A percentile compares a stretch with the other conserved stretches of the same genome.
Evolutionary conservation across 1,139 yeast genomes (phyloP).

Genomic region (Saccharomyces hybrid): DNA sequence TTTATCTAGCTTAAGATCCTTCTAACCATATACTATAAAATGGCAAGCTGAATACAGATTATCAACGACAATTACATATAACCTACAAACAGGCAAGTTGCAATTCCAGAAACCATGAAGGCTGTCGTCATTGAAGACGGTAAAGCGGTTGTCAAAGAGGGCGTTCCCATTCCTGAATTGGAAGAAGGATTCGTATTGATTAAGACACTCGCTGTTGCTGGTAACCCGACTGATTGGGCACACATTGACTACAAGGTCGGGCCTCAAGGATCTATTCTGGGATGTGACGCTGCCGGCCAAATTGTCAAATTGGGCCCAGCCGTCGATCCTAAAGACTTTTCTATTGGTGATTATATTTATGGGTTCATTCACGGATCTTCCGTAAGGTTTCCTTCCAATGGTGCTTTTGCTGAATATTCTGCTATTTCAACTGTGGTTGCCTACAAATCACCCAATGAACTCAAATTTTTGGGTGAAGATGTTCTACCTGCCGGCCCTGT

Average conservation of each 20-base stretch:
- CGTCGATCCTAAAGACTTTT: conserved; percentile 35
- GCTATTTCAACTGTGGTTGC: conserved; percentile 35
- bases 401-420: conserved; percentile 55
- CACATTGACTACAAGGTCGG: conserved; percentile 38
- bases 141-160: conserved; percentile 16
- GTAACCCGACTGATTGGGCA: conserved; percentile 31
- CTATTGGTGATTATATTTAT: conserved; percentile 49
- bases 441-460: conserved; percentile 26
- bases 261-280: conserved; percentile 41
- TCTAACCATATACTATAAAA: no score
- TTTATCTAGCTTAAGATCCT: no score
- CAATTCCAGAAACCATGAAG: conserved; percentile 22
- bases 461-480: no score
- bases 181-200: conserved; percentile 41
- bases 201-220: conserved; percentile 49
- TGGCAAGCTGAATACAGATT: no score
- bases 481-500: no score
- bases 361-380: conserved; percentile 41
- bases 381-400: conserved; percentile 34
- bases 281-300: conserved; percentile 54
- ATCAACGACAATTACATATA: no score
- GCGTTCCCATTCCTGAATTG: conserved; percentile 34
- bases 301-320: conserved; percentile 49
- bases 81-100: no score
- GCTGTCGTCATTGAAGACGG: conserved; percentile 27